Conservation (phyloP, 2,329 filamentous ascomycete species). For the Phyllosticta capitalensis region DNA sequence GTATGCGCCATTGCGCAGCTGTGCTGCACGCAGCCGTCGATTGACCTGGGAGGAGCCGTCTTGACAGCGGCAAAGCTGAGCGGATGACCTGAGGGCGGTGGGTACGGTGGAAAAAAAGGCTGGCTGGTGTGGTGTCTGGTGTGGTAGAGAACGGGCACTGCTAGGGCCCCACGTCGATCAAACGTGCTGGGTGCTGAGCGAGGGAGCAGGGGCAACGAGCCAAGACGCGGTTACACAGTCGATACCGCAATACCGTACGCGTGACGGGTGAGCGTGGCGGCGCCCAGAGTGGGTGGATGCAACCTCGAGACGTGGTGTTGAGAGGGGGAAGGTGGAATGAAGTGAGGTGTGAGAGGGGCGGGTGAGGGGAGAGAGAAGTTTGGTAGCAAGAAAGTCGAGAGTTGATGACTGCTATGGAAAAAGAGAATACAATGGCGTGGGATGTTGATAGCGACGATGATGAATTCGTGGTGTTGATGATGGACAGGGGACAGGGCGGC, state of each 20-base stretch:
- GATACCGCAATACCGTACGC: neutral
- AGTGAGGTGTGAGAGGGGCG: neutral
- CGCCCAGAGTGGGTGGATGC: neutral
- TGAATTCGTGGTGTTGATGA: neutral
- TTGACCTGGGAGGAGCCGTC: conserved; percentile 6
- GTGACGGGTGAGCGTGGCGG: neutral
- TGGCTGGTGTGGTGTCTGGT: conserved; percentile 2
- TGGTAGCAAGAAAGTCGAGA: too few relatives aligned
- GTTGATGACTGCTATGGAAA: too few relatives aligned
- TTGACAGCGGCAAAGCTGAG: conserved; percentile 5
- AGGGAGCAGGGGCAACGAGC: conserved; percentile 1
- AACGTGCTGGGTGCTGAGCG: neutral
- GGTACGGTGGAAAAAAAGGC: conserved; percentile 2
- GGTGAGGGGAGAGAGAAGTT: neutral
- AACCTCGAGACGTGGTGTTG: neutral
- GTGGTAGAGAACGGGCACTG: neutral
- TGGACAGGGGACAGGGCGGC: neutral
- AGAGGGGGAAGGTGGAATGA: neutral
- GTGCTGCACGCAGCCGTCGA: neutral
- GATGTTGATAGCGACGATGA: neutral
- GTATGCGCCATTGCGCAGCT: conserved; percentile 4
- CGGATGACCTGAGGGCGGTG: conserved; percentile 8
- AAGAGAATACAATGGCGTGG: neutral
- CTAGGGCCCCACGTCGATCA: conserved; percentile 10
- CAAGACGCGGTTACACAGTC: neutral